A percentile compares a stretch with the other conserved stretches of the same genome.
These are phyloP conservation scores for Diaporthe citri DNA, from an alignment of 2,329 filamentous ascomycete species.

Conservation along the genomic window DNA sequence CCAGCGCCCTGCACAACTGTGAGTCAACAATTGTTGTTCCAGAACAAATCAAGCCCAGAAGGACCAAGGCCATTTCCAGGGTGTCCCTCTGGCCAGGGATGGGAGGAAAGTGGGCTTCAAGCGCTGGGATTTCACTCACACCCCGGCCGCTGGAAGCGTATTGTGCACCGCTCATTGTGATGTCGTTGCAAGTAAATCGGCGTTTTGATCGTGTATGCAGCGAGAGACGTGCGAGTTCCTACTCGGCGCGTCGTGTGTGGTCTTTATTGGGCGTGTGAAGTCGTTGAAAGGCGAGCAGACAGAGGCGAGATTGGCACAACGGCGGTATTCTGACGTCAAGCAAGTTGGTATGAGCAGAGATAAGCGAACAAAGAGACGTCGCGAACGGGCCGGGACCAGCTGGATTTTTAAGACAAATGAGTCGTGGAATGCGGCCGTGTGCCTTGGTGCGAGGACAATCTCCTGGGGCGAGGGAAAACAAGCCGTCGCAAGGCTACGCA, in stretches of 20 bases:
- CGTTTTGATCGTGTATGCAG: not conserved
- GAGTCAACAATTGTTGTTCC: not conserved
- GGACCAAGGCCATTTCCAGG: constrained; percentile 69
- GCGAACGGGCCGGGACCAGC: constrained; percentile 27
- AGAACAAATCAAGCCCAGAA: too few relatives aligned
- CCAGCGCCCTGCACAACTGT: constrained; percentile 65
- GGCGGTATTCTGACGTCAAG: constrained; percentile 12
- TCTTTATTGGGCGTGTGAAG: not conserved
- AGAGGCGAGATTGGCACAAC: constrained; percentile 5
- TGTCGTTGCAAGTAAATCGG: not conserved
- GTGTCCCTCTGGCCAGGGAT: constrained; percentile 18
- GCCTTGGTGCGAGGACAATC: constrained; percentile 8
- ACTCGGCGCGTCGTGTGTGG: not conserved
- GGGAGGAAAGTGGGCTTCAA: not conserved
- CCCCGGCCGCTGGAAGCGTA: constrained; percentile 9
- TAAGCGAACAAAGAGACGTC: constrained; percentile 19
- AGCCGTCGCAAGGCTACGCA: constrained; percentile 30
- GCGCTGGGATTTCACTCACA: not conserved
- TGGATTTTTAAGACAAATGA: constrained; percentile 29
- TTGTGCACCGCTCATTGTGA: constrained; percentile 15
- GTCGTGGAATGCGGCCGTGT: constrained; percentile 31
- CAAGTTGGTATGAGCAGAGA: not conserved
- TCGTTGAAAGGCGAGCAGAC: constrained; percentile 24
- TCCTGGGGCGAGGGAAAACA: constrained; percentile 22
- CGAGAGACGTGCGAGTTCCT: not conserved